Evolutionary conservation across 2,329 filamentous ascomycete genomes (phyloP).

Genomic region (Intubia oerlemansii): DNA sequence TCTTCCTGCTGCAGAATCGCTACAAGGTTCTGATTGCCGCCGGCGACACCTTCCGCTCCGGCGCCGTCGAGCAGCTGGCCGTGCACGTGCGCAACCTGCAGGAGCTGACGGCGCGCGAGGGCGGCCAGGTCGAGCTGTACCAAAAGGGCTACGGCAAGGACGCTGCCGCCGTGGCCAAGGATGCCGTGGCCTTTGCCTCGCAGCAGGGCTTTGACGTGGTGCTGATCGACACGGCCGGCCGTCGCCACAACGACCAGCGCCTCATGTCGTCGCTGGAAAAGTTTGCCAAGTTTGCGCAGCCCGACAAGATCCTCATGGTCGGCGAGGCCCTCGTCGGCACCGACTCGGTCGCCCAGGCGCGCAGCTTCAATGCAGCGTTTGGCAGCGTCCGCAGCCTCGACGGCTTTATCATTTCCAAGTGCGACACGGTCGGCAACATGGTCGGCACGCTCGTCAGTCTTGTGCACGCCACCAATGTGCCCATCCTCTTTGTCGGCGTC

Average conservation of each 20-base stretch:
- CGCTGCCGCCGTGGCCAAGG: constrained; percentile 83
- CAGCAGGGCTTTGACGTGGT: constrained; percentile 74
- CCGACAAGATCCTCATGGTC: constrained; percentile 98
- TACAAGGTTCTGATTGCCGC: constrained; percentile 88
- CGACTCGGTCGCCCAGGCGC: constrained; percentile 83
- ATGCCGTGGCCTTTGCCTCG: constrained; percentile 65
- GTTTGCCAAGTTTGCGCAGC: constrained; percentile 86
- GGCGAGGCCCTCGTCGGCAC: constrained; percentile 75
- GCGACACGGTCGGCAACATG: constrained; percentile 99
- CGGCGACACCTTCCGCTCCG: constrained; percentile 90
- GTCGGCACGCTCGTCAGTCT: constrained; percentile 88
- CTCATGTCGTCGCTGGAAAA: constrained; percentile 96
- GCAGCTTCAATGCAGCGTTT: constrained; percentile 91
- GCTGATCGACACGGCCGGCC: constrained; percentile 86
- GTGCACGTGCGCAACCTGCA: constrained; percentile 89
- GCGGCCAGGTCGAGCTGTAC: constrained; percentile 72
- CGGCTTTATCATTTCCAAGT: constrained; percentile 96
- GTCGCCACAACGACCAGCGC: constrained; percentile 84
- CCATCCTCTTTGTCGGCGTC: constrained; percentile 74
- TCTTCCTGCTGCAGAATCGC: constrained; percentile 92
- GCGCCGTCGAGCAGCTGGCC: constrained; percentile 87
- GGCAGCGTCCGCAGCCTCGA: constrained; percentile 63
- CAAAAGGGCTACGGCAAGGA: constrained; percentile 97
- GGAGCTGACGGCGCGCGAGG: constrained; percentile 64
- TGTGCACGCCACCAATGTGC: constrained; percentile 91